Conservation (phyloP, 352 stramenopile species). For the Thalassiosira gravida region DNA sequence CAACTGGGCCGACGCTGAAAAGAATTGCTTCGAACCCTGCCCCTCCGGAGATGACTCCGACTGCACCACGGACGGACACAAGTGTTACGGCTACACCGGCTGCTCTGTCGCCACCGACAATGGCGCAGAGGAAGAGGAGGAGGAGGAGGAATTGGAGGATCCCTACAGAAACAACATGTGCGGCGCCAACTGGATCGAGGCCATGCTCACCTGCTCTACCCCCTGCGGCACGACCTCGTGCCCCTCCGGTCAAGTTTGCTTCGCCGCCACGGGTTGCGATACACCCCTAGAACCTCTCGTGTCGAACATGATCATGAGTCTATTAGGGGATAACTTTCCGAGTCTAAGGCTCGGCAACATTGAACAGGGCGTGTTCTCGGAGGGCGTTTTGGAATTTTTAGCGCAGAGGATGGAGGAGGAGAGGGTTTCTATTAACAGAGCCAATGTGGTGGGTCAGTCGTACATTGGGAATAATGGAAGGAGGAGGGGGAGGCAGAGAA, state of each 20-base stretch:
- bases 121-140: background rate
- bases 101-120: background rate
- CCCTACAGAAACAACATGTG: constrained; percentile 15
- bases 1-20: background rate
- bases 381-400: constrained; percentile 5
- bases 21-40: background rate
- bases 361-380: background rate
- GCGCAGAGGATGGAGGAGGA: constrained; percentile 10
- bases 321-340: background rate
- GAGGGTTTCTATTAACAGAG: constrained; percentile 5
- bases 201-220: constrained; percentile 5
- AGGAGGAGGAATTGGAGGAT: background rate
- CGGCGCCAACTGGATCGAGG: constrained; percentile 5
- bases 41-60: background rate
- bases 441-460: constrained; percentile 2
- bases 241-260: constrained; percentile 5
- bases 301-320: constrained; percentile 19
- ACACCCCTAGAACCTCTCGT: constrained; percentile 11
- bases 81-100: background rate
- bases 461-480: background rate
- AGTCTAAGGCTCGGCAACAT: background rate
- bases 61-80: background rate
- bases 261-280: constrained; percentile 21
- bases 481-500: background rate
- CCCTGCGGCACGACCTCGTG: constrained; percentile 12